Conservation (phyloP, 2,329 filamentous ascomycete genomes). For the Hypoxylon sp. region DNA sequence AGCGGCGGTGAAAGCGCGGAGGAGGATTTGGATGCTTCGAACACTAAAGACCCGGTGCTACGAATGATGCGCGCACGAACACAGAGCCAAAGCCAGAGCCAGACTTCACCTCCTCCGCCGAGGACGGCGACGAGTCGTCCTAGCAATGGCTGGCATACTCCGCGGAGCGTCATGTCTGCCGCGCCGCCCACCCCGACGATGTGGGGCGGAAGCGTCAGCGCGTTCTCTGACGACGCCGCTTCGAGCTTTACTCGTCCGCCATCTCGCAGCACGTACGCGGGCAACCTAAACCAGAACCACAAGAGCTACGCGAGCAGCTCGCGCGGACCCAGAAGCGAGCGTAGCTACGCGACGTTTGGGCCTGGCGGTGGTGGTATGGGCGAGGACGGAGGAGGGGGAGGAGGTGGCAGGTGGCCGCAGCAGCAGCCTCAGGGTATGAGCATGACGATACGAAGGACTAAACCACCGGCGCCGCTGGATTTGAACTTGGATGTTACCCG, state of each 20-base stretch:
- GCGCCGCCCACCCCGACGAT: constrained; percentile 38
- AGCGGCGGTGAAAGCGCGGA: constrained; percentile 32
- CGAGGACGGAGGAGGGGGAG: no score
- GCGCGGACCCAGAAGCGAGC: constrained; percentile 32
- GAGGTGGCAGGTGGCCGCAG: constrained; percentile 21
- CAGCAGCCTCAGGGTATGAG: constrained; percentile 33
- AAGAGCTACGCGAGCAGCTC: constrained; percentile 20
- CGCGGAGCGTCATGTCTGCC: constrained; percentile 37
- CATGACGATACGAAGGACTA: constrained; percentile 29
- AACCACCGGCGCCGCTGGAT: constrained; percentile 36
- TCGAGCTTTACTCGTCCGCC: constrained; percentile 28
- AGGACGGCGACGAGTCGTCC: constrained; percentile 30
- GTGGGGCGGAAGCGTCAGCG: constrained; percentile 44
- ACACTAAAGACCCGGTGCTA: constrained; percentile 33
- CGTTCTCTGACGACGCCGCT: constrained; percentile 41
- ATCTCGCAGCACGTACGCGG: constrained; percentile 9
- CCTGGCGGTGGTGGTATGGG: background rate
- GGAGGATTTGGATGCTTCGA: constrained; percentile 39
- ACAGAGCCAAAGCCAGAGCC: no score
- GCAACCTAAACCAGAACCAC: background rate
- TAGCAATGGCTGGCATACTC: constrained; percentile 33
- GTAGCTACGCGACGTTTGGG: constrained; percentile 39
- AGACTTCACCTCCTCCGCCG: constrained; percentile 39
- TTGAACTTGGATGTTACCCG: constrained; percentile 31
- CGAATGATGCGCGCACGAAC: constrained; percentile 43